Evolutionary conservation across 2,329 filamentous ascomycete genomes (phyloP).

Genomic region (Aspergillus viridinutans): DNA sequence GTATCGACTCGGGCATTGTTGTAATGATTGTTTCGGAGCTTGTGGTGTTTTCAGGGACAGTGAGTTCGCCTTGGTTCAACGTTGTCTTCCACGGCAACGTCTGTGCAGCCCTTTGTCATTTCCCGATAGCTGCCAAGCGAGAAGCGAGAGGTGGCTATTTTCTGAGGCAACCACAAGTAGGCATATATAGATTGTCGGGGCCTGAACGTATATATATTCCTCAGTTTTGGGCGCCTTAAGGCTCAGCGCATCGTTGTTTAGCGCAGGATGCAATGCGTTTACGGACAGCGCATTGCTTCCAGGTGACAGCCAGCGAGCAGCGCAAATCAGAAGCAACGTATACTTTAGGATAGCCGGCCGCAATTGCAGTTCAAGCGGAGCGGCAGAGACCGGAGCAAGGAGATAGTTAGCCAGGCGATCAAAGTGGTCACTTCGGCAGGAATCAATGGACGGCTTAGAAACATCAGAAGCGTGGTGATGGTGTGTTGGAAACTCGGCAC

Average conservation of each 20-base stretch:
- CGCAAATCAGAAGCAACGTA: neutral
- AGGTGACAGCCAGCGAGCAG: neutral
- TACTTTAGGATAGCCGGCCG: neutral
- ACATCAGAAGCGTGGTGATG: neutral
- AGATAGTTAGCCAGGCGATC: neutral
- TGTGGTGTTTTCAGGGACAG: neutral
- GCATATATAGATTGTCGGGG: neutral
- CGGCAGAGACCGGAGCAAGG: neutral
- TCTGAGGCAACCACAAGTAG: neutral
- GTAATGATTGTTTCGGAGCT: neutral
- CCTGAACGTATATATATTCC: neutral
- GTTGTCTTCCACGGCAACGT: neutral
- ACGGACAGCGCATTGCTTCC: neutral
- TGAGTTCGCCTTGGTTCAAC: neutral
- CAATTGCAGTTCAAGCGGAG: neutral
- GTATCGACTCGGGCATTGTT: neutral
- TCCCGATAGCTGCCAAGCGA: neutral
- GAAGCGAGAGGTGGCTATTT: neutral
- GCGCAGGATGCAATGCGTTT: neutral
- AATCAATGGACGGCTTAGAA: neutral
- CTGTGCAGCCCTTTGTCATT: neutral
- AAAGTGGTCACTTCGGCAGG: neutral
- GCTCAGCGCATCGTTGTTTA: neutral
- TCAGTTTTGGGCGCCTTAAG: neutral
- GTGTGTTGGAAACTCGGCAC: neutral